Percentiles rank a stretch among this genome's conserved stretches.
These are phyloP conservation scores for Cubamyces lactineus DNA, from an alignment of 768 basidiomycete genomes.

Conservation along the genomic window DNA sequence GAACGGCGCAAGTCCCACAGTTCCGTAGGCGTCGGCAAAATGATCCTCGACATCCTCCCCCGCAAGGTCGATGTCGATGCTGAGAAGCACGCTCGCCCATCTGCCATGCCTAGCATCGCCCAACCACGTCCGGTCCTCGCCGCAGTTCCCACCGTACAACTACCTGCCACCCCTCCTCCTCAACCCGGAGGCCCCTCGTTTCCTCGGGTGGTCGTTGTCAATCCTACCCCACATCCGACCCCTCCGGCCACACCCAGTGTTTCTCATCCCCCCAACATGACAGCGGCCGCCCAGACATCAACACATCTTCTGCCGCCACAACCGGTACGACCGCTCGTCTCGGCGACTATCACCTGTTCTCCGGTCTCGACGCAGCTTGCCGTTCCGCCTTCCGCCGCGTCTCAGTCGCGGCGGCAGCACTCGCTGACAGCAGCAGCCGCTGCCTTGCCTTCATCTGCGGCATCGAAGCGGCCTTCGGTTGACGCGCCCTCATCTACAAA, in stretches of 20 bases:
- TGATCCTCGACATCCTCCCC: constrained; percentile 66
- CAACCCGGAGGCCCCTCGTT: constrained; percentile 36
- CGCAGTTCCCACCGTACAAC: constrained; percentile 28
- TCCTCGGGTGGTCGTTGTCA: constrained; percentile 68
- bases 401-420: background rate
- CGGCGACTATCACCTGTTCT: constrained; percentile 17
- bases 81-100: constrained; percentile 25
- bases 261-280: constrained; percentile 27
- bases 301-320: constrained; percentile 35
- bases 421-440: too few relatives aligned
- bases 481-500: constrained; percentile 1
- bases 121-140: constrained; percentile 30
- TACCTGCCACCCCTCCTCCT: constrained; percentile 30
- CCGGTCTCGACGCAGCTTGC: constrained; percentile 18
- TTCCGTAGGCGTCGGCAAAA: constrained; percentile 42
- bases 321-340: constrained; percentile 28
- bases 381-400: constrained; percentile 9
- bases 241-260: constrained; percentile 68
- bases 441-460: too few relatives aligned
- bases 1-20: constrained; percentile 31
- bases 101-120: constrained; percentile 24
- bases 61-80: constrained; percentile 33
- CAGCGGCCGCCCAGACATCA: constrained; percentile 35
- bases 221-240: constrained; percentile 79
- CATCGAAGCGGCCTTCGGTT: background rate